phyloP scores from a whole-genome alignment of 805 yeast species.

The Saccharomycopsis javanensis region DNA sequence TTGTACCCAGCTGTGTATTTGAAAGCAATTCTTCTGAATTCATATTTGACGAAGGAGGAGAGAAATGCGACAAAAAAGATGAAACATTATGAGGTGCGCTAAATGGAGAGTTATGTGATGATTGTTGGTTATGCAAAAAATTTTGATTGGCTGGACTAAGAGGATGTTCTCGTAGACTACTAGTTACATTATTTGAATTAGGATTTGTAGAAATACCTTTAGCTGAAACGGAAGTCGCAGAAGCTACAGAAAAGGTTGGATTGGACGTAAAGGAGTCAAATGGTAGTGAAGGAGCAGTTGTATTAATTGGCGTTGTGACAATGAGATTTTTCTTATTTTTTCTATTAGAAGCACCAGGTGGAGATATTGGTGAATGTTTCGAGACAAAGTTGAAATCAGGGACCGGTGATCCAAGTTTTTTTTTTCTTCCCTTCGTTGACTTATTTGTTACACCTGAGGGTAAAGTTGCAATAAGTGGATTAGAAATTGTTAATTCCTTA shows the following conservation, averaged over 20 bases:
- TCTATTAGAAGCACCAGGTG: neutral
- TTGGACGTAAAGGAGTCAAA: neutral
- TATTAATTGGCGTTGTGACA: neutral
- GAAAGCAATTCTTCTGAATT: neutral
- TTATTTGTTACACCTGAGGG: neutral
- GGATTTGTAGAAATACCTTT: neutral
- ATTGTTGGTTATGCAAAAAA: neutral
- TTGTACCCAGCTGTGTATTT: slow-evolving; percentile 2
- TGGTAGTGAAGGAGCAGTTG: neutral
- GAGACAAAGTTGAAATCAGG: neutral
- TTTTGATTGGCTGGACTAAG: neutral
- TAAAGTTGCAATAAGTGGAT: neutral
- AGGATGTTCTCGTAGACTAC: neutral
- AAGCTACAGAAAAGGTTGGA: neutral
- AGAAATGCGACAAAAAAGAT: neutral
- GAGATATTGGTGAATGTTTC: neutral
- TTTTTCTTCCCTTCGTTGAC: neutral
- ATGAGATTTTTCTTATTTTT: neutral
- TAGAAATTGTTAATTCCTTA: neutral
- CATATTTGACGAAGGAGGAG: neutral
- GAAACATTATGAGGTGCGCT: neutral
- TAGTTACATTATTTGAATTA: neutral
- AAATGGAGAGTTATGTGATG: neutral
- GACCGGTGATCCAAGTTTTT: neutral
- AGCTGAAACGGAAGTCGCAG: neutral